Percentiles rank a stretch among this genome's conserved stretches.
These are phyloP conservation scores for Tylopilus subfusipes DNA, from an alignment of 768 basidiomycete genomes.

Conservation along the genomic window DNA sequence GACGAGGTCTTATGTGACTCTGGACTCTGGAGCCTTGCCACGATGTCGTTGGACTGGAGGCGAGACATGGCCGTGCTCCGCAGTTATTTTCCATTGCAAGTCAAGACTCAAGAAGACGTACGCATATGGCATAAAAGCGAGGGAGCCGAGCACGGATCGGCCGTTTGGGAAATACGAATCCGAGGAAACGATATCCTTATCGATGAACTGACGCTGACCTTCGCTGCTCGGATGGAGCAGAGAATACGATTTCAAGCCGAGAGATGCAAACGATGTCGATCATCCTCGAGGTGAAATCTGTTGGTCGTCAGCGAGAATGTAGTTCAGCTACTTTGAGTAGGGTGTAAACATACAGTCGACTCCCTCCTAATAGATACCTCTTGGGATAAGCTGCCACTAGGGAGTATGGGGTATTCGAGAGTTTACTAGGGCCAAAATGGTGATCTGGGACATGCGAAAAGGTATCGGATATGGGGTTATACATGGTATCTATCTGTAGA, in stretches of 20 bases:
- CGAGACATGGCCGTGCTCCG: constrained; percentile 3
- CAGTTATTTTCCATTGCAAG: background rate
- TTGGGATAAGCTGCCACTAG: too few species aligned
- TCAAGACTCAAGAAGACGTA: background rate
- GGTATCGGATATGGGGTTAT: too few species aligned
- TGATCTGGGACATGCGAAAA: too few species aligned
- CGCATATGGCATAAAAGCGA: constrained; percentile 1
- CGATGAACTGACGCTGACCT: background rate
- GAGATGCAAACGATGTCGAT: background rate
- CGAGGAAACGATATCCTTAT: constrained; percentile 4
- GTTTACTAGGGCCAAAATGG: too few species aligned
- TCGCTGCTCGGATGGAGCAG: background rate
- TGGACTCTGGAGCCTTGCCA: background rate
- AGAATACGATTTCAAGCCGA: background rate
- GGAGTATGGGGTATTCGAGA: too few species aligned
- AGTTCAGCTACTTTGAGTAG: background rate
- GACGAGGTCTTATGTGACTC: too few species aligned
- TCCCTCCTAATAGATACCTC: too few species aligned
- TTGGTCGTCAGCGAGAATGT: background rate
- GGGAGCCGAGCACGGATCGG: constrained; percentile 4
- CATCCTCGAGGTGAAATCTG: background rate
- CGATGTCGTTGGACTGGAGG: background rate
- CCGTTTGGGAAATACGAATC: constrained; percentile 6
- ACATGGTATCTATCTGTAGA: too few species aligned
- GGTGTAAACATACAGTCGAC: too few species aligned